Conservation (phyloP, 176 grass and related monocot species). For the Carex cristatella region DNA sequence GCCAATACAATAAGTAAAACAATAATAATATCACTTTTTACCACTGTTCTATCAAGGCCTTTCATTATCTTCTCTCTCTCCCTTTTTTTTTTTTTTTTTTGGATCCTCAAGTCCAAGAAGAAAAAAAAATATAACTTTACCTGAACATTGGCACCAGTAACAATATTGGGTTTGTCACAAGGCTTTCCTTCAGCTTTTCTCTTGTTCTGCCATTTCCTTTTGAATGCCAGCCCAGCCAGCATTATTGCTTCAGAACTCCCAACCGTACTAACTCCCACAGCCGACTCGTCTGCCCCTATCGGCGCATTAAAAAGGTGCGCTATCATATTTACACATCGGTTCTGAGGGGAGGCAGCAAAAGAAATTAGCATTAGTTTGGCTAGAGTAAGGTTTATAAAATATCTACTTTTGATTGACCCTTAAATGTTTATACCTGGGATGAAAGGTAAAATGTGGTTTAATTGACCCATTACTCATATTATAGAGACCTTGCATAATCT, state of each 20-base stretch:
- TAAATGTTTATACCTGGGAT: not conserved
- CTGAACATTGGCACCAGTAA: constrained; percentile 87
- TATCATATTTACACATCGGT: constrained; percentile 84
- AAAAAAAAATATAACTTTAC: constrained; percentile 12
- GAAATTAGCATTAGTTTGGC: not conserved
- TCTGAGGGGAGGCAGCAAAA: constrained; percentile 36
- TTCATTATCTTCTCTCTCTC: not conserved
- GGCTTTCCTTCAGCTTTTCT: constrained; percentile 66
- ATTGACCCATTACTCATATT: not conserved
- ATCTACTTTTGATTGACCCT: not conserved
- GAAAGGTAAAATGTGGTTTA: not conserved
- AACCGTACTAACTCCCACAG: constrained; percentile 60
- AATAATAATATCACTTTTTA: not conserved
- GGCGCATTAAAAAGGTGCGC: constrained; percentile 70
- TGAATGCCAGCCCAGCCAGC: constrained; percentile 77
- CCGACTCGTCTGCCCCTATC: constrained; percentile 44
- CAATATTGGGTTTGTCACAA: constrained; percentile 77
- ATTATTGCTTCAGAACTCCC: constrained; percentile 81
- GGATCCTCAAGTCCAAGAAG: not conserved
- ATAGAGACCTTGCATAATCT: not conserved
- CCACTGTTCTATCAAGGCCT: not conserved
- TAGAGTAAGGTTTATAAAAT: not conserved
- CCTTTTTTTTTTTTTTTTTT: too few species aligned
- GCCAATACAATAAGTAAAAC: not conserved
- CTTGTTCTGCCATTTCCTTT: constrained; percentile 77